These are phyloP conservation scores for Otatea glauca DNA, from an alignment of 176 grass and related monocot genomes.

Conservation along the genomic window DNA sequence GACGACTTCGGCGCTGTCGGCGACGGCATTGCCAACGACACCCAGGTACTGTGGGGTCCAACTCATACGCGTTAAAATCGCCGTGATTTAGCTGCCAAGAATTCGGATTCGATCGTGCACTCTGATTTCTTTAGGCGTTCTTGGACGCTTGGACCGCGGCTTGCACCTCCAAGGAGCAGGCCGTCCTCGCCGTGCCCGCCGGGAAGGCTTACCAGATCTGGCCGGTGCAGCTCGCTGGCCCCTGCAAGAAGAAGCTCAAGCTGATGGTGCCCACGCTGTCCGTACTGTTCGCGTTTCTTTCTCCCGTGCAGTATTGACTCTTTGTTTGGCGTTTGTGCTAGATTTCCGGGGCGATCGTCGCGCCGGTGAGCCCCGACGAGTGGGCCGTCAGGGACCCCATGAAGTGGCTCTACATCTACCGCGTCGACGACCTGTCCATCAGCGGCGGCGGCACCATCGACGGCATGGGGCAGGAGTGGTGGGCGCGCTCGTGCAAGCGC, in stretches of 20 bases:
- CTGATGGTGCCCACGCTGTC: constrained; percentile 49
- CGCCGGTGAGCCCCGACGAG: constrained; percentile 63
- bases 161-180: constrained; percentile 45
- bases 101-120: neutral
- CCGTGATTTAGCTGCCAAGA: neutral
- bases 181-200: constrained; percentile 57
- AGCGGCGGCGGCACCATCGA: constrained; percentile 77
- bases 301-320: neutral
- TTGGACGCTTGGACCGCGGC: constrained; percentile 63
- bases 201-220: constrained; percentile 63
- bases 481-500: constrained; percentile 75
- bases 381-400: constrained; percentile 56
- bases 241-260: constrained; percentile 72
- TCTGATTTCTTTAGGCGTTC: constrained; percentile 54
- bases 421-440: constrained; percentile 56
- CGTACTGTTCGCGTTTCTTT: neutral
- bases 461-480: constrained; percentile 78
- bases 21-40: constrained; percentile 62
- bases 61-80: neutral
- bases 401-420: constrained; percentile 74
- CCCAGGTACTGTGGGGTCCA: constrained; percentile 35
- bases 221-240: constrained; percentile 60
- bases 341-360: constrained; percentile 58
- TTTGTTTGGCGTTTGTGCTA: constrained; percentile 13
- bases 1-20: constrained; percentile 75